Percentiles rank a stretch among this genome's conserved stretches.
Evolutionary conservation across 2,329 filamentous ascomycete genomes (phyloP).

Genomic region (Calonectria honghensis): DNA sequence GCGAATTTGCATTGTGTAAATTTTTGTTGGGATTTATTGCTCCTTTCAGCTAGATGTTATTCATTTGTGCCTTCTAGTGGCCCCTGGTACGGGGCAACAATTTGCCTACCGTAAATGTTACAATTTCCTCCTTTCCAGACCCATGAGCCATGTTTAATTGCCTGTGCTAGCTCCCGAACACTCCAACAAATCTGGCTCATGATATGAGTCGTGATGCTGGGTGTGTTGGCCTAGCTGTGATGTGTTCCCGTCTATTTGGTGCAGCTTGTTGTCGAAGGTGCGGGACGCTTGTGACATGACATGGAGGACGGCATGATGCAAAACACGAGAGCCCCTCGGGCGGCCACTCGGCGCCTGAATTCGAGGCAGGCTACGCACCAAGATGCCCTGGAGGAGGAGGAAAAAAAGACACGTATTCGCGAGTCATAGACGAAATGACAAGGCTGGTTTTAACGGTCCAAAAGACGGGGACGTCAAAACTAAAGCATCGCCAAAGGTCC

Average conservation of each 20-base stretch:
- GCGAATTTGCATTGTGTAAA: neutral
- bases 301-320: constrained; percentile 13
- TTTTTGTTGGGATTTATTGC: neutral
- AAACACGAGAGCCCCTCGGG: neutral
- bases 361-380: neutral
- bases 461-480: constrained; percentile 22
- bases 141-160: constrained; percentile 12
- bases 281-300: constrained; percentile 3
- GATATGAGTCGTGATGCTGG: neutral
- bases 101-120: neutral
- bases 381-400: neutral
- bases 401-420: constrained; percentile 23
- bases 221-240: neutral
- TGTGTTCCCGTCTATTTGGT: constrained; percentile 8
- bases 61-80: neutral
- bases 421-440: constrained; percentile 33
- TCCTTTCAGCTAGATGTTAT: neutral
- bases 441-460: constrained; percentile 29
- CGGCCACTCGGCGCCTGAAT: neutral
- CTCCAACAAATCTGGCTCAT: neutral
- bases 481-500: constrained; percentile 29
- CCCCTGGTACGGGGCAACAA: constrained; percentile 6
- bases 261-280: neutral
- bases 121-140: constrained; percentile 5
- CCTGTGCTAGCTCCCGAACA: neutral